Percentiles rank a stretch among this genome's conserved stretches.
Conservation (phyloP, 495 filamentous ascomycete genomes). For the Cercophora newfieldiana region DNA sequence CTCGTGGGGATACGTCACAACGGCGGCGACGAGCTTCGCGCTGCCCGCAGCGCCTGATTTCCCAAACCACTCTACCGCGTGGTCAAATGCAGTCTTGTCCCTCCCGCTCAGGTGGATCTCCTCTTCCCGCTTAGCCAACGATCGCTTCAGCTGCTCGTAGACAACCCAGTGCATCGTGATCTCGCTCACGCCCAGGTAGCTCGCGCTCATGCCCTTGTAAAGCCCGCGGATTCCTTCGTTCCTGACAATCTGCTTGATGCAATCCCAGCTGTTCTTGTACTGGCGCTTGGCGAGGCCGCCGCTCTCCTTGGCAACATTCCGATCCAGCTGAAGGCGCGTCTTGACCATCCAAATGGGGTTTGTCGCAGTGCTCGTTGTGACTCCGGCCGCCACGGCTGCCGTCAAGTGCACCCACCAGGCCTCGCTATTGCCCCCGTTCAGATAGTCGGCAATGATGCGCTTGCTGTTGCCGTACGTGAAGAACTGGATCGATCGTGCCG, state of each 20-base stretch:
- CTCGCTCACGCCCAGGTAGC: slow-evolving; percentile 83
- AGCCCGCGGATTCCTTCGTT: slow-evolving; percentile 75
- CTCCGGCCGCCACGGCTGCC: slow-evolving; percentile 70
- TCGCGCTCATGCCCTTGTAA: slow-evolving; percentile 84
- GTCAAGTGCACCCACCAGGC: slow-evolving; percentile 67
- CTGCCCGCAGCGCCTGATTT: slow-evolving; percentile 73
- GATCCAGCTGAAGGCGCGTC: slow-evolving; percentile 85
- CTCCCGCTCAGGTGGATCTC: slow-evolving; percentile 53
- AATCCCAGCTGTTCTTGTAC: slow-evolving; percentile 83
- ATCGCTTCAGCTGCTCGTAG: slow-evolving; percentile 80
- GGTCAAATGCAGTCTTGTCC: slow-evolving; percentile 61
- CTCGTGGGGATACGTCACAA: slow-evolving; percentile 88
- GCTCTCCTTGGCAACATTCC: slow-evolving; percentile 54
- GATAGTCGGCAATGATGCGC: slow-evolving; percentile 64
- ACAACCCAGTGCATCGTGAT: slow-evolving; percentile 84
- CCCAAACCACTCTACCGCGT: slow-evolving; percentile 65
- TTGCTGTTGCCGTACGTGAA: slow-evolving; percentile 89
- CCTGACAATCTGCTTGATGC: slow-evolving; percentile 70
- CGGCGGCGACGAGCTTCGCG: slow-evolving; percentile 77
- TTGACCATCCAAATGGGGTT: slow-evolving; percentile 95
- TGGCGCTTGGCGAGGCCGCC: slow-evolving; percentile 53
- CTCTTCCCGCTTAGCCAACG: slow-evolving; percentile 59
- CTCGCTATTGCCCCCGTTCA: slow-evolving; percentile 65
- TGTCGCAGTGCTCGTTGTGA: slow-evolving; percentile 80
- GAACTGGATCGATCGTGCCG: slow-evolving; percentile 84